Conservation (phyloP, 768 basidiomycete genomes). For the Naganishia randhawae region DNA sequence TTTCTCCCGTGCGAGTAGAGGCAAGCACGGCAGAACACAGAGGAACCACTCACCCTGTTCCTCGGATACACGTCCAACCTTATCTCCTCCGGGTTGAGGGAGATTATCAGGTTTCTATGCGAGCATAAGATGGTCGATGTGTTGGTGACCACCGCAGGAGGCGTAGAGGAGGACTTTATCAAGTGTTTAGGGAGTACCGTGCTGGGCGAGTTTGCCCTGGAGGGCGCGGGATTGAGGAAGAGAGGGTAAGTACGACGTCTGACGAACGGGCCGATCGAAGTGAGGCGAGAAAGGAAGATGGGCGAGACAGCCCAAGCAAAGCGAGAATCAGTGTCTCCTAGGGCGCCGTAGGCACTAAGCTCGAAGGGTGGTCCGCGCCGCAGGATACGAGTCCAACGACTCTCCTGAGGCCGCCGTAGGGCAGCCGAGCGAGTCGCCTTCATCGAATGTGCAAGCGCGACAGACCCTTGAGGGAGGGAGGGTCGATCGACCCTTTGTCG, state of each 20-base stretch:
- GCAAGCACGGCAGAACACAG: slow-evolving; percentile 70
- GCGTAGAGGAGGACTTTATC: slow-evolving; percentile 98
- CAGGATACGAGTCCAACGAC: too few relatives aligned
- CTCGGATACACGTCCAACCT: slow-evolving; percentile 98
- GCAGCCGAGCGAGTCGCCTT: too few relatives aligned
- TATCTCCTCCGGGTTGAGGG: slow-evolving; percentile 93
- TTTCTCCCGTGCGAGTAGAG: slow-evolving; percentile 56
- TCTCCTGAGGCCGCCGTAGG: too few relatives aligned
- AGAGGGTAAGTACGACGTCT: slow-evolving; percentile 64
- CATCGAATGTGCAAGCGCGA: too few relatives aligned
- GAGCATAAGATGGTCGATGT: slow-evolving; percentile 85
- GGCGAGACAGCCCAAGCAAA: too few relatives aligned
- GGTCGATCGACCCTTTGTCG: too few relatives aligned
- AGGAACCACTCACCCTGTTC: slow-evolving; percentile 78
- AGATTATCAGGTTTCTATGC: slow-evolving; percentile 84
- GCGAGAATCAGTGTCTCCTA: too few relatives aligned
- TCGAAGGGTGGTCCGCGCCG: too few relatives aligned
- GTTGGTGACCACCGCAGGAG: slow-evolving; percentile 94
- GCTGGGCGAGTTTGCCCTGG: slow-evolving; percentile 71
- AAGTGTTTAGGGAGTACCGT: slow-evolving; percentile 98
- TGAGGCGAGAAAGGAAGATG: too few relatives aligned
- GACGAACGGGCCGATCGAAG: too few relatives aligned
- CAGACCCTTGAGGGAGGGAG: too few relatives aligned
- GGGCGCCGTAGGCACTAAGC: too few relatives aligned
- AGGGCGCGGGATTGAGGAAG: slow-evolving; percentile 79